Evolutionary conservation across 305 asterid genomes (phyloP).

Genomic region (Fraxinus albicans): DNA sequence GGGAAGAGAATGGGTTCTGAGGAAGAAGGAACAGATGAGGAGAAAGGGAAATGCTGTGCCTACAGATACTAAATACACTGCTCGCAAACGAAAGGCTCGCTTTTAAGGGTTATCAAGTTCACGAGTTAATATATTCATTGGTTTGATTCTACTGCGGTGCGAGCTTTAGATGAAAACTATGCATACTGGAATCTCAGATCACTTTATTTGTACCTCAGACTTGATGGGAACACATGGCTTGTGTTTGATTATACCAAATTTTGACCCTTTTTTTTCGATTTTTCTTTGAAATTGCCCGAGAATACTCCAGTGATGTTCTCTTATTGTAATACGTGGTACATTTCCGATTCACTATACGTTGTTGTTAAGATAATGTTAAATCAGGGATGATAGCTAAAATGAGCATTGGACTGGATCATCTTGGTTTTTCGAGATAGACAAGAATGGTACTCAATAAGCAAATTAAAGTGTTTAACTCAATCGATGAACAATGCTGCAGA

Average conservation of each 20-base stretch:
- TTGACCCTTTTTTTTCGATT: not conserved
- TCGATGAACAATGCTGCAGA: not conserved
- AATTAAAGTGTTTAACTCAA: not conserved
- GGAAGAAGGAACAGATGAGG: constrained; percentile 74
- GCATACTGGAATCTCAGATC: not conserved
- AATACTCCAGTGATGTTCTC: not conserved
- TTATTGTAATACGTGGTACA: not conserved
- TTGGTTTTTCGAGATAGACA: not conserved
- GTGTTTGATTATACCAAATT: not conserved
- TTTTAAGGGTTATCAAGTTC: constrained; percentile 36
- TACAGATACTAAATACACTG: constrained; percentile 67
- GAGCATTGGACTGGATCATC: not conserved
- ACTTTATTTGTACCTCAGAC: not conserved
- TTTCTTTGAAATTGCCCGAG: not conserved
- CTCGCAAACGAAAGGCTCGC: constrained; percentile 69
- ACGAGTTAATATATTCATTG: not conserved
- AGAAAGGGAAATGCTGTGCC: constrained; percentile 70
- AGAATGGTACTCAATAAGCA: not conserved
- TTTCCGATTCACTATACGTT: not conserved
- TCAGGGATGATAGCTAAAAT: not conserved
- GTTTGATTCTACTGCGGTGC: not conserved
- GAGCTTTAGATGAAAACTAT: not conserved
- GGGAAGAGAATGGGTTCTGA: constrained; percentile 70
- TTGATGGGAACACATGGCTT: not conserved
- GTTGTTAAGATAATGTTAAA: not conserved